Conservation (phyloP, 2,329 filamentous ascomycete genomes). For the Tolypocladium capitatum region DNA sequence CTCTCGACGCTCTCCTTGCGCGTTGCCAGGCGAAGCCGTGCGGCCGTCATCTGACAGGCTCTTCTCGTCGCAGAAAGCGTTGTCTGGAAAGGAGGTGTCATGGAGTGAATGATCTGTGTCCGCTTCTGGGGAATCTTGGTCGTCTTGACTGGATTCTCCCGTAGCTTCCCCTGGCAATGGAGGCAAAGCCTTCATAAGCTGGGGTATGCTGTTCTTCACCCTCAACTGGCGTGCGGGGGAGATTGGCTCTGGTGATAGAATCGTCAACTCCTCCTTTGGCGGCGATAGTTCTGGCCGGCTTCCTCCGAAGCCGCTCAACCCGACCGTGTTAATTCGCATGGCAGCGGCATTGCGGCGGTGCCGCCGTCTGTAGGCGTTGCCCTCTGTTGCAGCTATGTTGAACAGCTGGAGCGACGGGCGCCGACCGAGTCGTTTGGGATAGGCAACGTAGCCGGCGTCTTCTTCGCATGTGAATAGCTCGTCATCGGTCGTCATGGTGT, state of each 20-base stretch:
- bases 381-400: not conserved
- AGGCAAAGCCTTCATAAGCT: constrained; percentile 39
- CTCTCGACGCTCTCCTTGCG: not conserved
- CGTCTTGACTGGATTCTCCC: not conserved
- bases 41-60: not conserved
- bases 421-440: not conserved
- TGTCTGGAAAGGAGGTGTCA: not conserved
- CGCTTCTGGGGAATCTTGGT: not conserved
- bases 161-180: constrained; percentile 23
- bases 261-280: constrained; percentile 12
- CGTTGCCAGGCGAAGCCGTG: not conserved
- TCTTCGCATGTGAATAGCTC: not conserved
- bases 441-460: not conserved
- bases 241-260: constrained; percentile 34
- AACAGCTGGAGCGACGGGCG: constrained; percentile 2
- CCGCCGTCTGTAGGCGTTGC: constrained; percentile 4
- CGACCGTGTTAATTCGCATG: constrained; percentile 8
- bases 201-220: constrained; percentile 35
- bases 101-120: not conserved
- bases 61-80: not conserved
- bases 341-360: constrained; percentile 16
- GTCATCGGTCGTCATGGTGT: not conserved
- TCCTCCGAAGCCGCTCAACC: constrained; percentile 2
- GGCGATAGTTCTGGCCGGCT: not conserved
- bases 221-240: constrained; percentile 31